Evolutionary conservation across 305 asterid species (phyloP), one percentile per base, ranked within the genome.

Genomic region (Caryopteris hybrid): DNA sequence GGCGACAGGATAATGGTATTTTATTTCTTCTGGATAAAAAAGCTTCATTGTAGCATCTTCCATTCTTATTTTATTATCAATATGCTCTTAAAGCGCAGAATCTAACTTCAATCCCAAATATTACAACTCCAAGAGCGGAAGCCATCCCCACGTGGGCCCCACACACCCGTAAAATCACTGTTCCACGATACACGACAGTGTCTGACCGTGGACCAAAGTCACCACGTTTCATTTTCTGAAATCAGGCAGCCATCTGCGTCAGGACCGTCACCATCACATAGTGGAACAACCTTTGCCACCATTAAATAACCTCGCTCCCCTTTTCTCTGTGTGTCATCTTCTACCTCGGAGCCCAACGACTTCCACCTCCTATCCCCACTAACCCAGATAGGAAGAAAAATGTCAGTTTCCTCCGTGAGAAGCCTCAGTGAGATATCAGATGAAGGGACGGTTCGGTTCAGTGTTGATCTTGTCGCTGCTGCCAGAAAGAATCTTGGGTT

Each of bases 391-490:
- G 5, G 7, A 1, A 38, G 0, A 51, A 57, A 76, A 81, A 87
- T 88, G 94, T 81, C 92, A 9, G 73, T 36, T 50, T 54, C 84
- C 27, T 84, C 85, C 18, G 59, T 58, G 64, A 82, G 85, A 75
- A 85, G 87, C 81, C 79, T 81, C 5, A 76, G 90, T 58, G 89
- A 82, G 70, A 71, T 84, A 25, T 76, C 89, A 0, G 89, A 85
- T 57, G 83, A 78, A 14, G 90, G 75, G 59, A 75, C 88, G 0
- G 69, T 81, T 57, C 72, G 80, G 1, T 59, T 88, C 72, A 68
- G 81, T 67, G 56, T 92, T n/a, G 95, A 92, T 86, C 98, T 92
- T 73, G 95, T 88, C 2, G 79, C 98, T 62, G 95, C 96, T 56
- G 85, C 96, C 4, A 79, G 91, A 59, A 80, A 84, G 66, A 86